Base-by-base conservation (phyloP, 169 alveolate species). In the Theileria equi region DNA sequence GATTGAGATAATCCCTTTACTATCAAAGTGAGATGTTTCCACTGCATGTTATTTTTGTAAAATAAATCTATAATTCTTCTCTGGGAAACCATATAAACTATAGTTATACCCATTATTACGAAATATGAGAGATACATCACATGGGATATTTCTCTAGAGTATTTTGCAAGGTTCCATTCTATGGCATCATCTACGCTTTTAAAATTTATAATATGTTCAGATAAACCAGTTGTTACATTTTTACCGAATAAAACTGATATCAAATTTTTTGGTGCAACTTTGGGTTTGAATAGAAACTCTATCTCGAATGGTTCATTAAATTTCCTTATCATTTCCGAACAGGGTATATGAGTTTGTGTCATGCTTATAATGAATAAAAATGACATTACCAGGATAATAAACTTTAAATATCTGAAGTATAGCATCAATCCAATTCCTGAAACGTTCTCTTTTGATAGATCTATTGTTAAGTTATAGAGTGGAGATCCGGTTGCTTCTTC, bases 391-490 rank as follows among this genome's bases (percentile, higher is more conserved):
- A 23, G 32, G 5, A 19, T 53, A 53, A 74, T 4, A 29, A 74
- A 74, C 21, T 32, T 65, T 41, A 74, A 45, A 32, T 48, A 44
- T n/a, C 70, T 60, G 62, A 73, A 84, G 69, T 84, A 84, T 26
- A 79, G 63, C 67, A 72, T 72, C n/a, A 62, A 36, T 3, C 91
- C 91, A 17, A 84, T 38, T 16, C 91, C 91, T 0, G 78, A 77
- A 16, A 84, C 67, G 50, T 84, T 81, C 5, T 16, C 58, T 17
- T 70, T 50, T 6, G 55, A 19, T 58, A 78, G 11, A 19, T 62
- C 43, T 7, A 38, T 41, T 28, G 28, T 35, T 50, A 84, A 32
- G 16, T 77, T 47, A 38, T 66, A 64, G 40, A 67, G 67, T 16
- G 71, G 44, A 10, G 48, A 55, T 11, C 65, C 65, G 19, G 43